Conservation (phyloP, 2,329 filamentous ascomycete species). For the Diaporthe aspalathi region DNA sequence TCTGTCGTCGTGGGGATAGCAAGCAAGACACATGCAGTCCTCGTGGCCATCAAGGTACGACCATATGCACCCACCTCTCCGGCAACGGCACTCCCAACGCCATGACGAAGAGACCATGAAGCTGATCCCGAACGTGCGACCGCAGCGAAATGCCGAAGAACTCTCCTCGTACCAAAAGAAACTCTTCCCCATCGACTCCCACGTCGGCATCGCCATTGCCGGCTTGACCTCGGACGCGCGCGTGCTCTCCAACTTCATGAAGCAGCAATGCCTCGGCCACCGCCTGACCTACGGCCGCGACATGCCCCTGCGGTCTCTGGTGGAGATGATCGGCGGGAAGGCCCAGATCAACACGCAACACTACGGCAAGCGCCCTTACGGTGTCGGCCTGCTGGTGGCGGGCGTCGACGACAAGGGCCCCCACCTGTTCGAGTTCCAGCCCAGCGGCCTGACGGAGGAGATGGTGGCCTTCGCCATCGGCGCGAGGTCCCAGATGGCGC, state of each 20-base stretch:
- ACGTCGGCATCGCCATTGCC: constrained; percentile 94
- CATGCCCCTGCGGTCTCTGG: constrained; percentile 89
- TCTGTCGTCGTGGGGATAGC: constrained; percentile 97
- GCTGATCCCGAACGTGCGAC: constrained; percentile 28
- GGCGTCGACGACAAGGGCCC: constrained; percentile 94
- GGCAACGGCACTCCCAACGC: constrained; percentile 36
- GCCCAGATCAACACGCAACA: constrained; percentile 98
- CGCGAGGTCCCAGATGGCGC: constrained; percentile 94
- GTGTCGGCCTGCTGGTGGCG: constrained; percentile 90
- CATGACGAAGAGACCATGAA: not conserved
- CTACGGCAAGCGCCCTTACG: constrained; percentile 96
- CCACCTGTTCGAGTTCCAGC: constrained; percentile 98
- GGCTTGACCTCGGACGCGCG: constrained; percentile 97
- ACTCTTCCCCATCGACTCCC: constrained; percentile 95
- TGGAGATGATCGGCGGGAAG: constrained; percentile 92
- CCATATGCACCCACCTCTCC: constrained; percentile 31
- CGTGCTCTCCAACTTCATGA: constrained; percentile 99
- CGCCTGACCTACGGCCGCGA: constrained; percentile 95
- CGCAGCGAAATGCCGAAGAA: constrained; percentile 96
- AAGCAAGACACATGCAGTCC: constrained; percentile 97
- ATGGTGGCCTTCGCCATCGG: constrained; percentile 97
- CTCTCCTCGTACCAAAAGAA: constrained; percentile 99
- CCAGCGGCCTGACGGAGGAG: constrained; percentile 94
- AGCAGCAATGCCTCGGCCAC: constrained; percentile 96
- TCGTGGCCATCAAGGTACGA: constrained; percentile 93